Evolutionary conservation across 371 early-diverging fungal species (phyloP).

Genomic region (Circinella umbellata): DNA sequence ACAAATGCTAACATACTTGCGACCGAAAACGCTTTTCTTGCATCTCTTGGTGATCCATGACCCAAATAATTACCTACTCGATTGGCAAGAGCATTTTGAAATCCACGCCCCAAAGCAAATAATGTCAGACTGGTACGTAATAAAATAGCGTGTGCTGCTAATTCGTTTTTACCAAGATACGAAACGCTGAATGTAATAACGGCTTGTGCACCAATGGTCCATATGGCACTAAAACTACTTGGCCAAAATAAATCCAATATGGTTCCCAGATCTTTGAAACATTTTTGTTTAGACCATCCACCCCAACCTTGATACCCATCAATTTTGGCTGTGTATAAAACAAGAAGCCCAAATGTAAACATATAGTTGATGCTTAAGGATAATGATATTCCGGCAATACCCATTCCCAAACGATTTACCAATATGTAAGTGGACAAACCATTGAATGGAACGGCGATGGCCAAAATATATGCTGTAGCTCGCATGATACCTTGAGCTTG

Average conservation of each 20-base stretch:
- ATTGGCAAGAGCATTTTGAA: constrained; percentile 67
- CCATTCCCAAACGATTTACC: background rate
- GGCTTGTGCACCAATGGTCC: background rate
- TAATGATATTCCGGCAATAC: background rate
- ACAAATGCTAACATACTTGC: background rate
- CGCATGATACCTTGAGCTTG: constrained; percentile 4
- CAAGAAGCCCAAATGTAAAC: background rate
- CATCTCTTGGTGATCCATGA: constrained; percentile 2
- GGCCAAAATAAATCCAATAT: background rate
- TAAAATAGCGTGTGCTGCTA: background rate
- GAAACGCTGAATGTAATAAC: constrained; percentile 3
- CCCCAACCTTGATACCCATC: background rate
- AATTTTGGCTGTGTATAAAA: background rate
- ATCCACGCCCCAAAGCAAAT: constrained; percentile 39
- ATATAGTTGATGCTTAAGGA: background rate
- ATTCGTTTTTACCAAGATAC: background rate
- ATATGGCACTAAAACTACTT: background rate
- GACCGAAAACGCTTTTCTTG: background rate
- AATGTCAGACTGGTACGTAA: constrained; percentile 1
- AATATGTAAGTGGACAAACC: background rate
- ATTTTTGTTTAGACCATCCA: background rate
- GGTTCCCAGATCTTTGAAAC: background rate
- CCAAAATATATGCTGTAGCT: background rate
- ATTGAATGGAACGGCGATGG: background rate
- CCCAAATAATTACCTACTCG: constrained; percentile 6